Base-by-base conservation (phyloP, 257 asterid genomes). In the Craterostigma plantagineum region DNA sequence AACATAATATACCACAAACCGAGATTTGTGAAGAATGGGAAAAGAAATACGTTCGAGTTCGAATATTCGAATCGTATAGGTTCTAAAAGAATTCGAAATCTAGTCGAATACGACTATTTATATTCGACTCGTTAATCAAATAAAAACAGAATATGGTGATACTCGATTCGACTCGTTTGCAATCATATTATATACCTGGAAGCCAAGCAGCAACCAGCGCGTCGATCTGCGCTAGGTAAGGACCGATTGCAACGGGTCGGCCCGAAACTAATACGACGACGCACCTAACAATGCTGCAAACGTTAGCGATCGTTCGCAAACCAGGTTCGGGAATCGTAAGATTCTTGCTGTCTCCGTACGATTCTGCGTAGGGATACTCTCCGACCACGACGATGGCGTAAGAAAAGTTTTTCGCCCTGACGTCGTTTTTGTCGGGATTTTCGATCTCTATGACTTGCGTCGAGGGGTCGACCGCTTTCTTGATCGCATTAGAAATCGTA, bases 311-410 rank as follows among this genome's bases (percentile, higher is more conserved):
- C 2, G 67, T 58, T 61, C 55, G 62, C 1, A 68, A 77, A 14
- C 95, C 93, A 0, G 84, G 78, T 14, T 68, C 84, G 1, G 56
- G 7, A 16, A 83, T 69, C 4, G 64, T 76, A 16, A 79, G 79
- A 44, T 67, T 73, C 9, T 48, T 43, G 66, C 76, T 76, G 54
- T 84, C 95, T 0, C 95, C 93, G 11, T 1, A 50, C 58, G 51
- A 58, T 61, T 84, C 95, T 4, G 93, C 60, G 10, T 83, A 83
- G 0, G 95, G 72, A 5, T 41, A 46, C 65, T 83, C 93, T 0
- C 95, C 95, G 7, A 83, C 93, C 0, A 67, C 91, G 2, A 83
- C 81, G 12, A 83, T 65, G 11, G 91, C 95, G 13, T 73, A 64
- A 1, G 83, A 71, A 55, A 83, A 71, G 5, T 53, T 53, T 33